Evolutionary conservation across 1,284 basidiomycete genomes (phyloP).

Genomic region (Afroboletus lepidellus): DNA sequence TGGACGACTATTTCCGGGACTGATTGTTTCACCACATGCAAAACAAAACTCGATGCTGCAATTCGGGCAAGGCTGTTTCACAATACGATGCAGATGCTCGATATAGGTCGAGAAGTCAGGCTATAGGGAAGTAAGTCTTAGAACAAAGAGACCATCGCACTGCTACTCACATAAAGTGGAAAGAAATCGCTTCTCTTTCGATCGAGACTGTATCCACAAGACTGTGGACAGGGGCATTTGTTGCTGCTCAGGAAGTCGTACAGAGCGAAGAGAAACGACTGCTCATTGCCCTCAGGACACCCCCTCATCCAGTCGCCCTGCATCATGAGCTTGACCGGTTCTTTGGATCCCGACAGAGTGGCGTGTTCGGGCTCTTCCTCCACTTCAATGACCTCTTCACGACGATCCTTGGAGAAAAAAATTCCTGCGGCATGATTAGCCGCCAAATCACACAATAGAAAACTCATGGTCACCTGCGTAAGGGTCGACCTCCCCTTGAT

Average conservation of each 20-base stretch:
- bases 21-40: conserved; percentile 77
- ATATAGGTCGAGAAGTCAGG: conserved; percentile 71
- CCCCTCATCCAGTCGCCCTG: conserved; percentile 97
- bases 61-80: conserved; percentile 58
- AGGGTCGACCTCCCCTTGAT: conserved; percentile 66
- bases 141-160: not conserved
- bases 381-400: conserved; percentile 83
- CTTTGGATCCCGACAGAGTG: conserved; percentile 43
- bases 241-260: conserved; percentile 72
- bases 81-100: conserved; percentile 55
- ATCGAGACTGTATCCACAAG: conserved; percentile 59
- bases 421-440: conserved; percentile 51
- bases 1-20: conserved; percentile 41
- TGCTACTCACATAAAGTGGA: conserved; percentile 64
- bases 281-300: conserved; percentile 89
- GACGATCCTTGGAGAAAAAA: conserved; percentile 89
- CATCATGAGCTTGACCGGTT: conserved; percentile 66
- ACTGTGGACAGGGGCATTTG: conserved; percentile 65
- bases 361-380: conserved; percentile 71
- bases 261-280: conserved; percentile 81
- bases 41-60: conserved; percentile 74
- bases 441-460: not conserved
- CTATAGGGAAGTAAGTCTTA: conserved; percentile 39
- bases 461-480: conserved; percentile 62
- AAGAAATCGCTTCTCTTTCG: conserved; percentile 80